Base-by-base conservation (phyloP, 2,329 filamentous ascomycete genomes). In the Aspergillus piperis region DNA sequence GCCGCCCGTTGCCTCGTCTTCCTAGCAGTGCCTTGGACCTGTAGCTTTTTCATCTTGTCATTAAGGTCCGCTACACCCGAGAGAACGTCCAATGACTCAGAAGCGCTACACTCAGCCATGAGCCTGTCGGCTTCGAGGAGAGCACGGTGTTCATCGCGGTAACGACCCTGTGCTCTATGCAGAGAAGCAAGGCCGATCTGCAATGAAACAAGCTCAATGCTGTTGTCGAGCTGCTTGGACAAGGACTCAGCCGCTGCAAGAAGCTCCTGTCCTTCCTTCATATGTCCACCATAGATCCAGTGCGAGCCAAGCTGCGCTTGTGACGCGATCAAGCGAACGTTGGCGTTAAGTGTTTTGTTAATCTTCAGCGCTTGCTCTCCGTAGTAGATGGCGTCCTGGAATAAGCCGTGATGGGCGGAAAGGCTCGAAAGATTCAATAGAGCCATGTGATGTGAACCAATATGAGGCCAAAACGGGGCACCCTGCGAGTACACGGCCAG, bases 301-400 rank as follows among this genome's bases (percentile, higher is more conserved):
- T 81, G 78, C 53, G 80, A 74, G 13, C 78, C 80, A 54, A 81
- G 69, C 65, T 82, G 68, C 52, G 79, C 77, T 67, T 80, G 74
- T 49, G 80, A 81, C 41, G 81, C 77, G 19, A 80, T 75, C 27
- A 80, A 72, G 1, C 83, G 77, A 11, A 88, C 81, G 38, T 84
- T 81, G 0, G 90, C 88, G 51, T 84, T 81, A 8, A 90, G 85
- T n/a, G 84, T 86, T 60, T 84, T 82, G 21, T 91, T 91, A 61
- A 96, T 85, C 69, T 90, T 91, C 57, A 89, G 82, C 0, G 92
- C 92, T 68, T 95, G 90, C 66, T 97, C 90, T 1, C 90, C 88
- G 67, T 96, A 96, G 72, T 93, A 95, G 0, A 94, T 79, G 2
- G 94, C 94, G 73, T 98, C 94, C 62, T 91, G 88, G 64, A 92